Conservation (phyloP, 768 basidiomycete genomes). For the Hydnomerulius pinastri region DNA sequence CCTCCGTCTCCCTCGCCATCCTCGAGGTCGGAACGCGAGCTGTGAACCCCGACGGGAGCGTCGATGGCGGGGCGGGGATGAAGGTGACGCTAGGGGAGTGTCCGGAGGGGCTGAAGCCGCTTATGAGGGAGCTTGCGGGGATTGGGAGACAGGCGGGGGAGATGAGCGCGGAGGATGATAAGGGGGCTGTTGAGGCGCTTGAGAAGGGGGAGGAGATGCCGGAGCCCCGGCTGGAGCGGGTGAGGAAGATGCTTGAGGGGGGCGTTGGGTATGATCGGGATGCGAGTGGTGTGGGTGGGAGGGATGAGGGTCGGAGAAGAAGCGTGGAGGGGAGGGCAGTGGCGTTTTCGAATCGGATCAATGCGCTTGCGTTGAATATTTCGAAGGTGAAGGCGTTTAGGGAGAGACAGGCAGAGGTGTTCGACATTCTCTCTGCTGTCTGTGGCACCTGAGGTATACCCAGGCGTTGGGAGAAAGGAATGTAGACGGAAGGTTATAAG, state of each 20-base stretch:
- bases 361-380: constrained; percentile 70
- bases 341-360: constrained; percentile 75
- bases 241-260: constrained; percentile 55
- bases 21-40: constrained; percentile 61
- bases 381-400: constrained; percentile 70
- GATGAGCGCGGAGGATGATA: constrained; percentile 57
- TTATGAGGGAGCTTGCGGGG: constrained; percentile 63
- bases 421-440: constrained; percentile 48
- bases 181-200: constrained; percentile 45
- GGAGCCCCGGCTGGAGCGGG: constrained; percentile 55
- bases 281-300: constrained; percentile 4
- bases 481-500: too few species aligned
- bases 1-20: constrained; percentile 71
- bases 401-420: constrained; percentile 70
- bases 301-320: constrained; percentile 37
- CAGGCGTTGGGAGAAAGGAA: too few species aligned
- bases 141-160: constrained; percentile 54
- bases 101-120: constrained; percentile 60
- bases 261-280: constrained; percentile 51
- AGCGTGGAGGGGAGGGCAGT: constrained; percentile 68
- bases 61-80: constrained; percentile 53
- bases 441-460: constrained; percentile 17
- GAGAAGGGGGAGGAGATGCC: constrained; percentile 37
- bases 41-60: constrained; percentile 47
- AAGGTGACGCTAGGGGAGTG: constrained; percentile 60